phyloP scores from a whole-genome alignment of 164 flowering plant genomes.

The Macadamia integrifolia region DNA sequence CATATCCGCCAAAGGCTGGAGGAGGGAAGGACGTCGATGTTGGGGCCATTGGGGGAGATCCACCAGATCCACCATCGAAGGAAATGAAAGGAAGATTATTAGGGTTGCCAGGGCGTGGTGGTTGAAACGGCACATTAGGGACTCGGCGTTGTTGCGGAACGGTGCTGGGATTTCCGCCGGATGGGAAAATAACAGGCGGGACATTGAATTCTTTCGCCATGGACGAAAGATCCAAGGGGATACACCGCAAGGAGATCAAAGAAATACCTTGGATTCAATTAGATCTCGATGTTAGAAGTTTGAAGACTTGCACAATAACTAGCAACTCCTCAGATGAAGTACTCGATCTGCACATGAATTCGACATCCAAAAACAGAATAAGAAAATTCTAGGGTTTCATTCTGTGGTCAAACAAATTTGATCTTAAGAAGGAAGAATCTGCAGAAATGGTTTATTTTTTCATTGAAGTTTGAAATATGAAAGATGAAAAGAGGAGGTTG shows the following conservation, averaged over 20 bases:
- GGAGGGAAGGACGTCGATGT: slow-evolving; percentile 16
- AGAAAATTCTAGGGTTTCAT: no score
- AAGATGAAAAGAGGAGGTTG: no score
- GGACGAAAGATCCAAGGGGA: background rate
- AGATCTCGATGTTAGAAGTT: no score
- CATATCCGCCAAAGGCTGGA: slow-evolving; percentile 15
- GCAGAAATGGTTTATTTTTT: no score
- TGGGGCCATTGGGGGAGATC: background rate
- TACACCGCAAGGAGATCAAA: background rate
- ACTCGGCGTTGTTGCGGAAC: slow-evolving; percentile 13
- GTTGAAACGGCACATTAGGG: slow-evolving; percentile 20
- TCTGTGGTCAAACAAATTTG: no score
- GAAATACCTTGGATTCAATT: no score
- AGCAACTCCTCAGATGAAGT: background rate
- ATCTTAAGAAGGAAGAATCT: no score
- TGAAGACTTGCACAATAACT: no score
- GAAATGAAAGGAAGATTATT: slow-evolving; percentile 20
- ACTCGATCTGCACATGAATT: no score
- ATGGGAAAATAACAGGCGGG: slow-evolving; percentile 20
- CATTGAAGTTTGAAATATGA: no score
- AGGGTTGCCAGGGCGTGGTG: slow-evolving; percentile 15
- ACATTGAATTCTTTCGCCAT: slow-evolving; percentile 23
- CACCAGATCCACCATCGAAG: slow-evolving; percentile 19
- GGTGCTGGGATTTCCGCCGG: slow-evolving; percentile 9
- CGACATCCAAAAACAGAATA: no score